These are phyloP conservation scores for Trichoderma asperelloides DNA, from an alignment of 495 filamentous ascomycete genomes.

Conservation along the genomic window DNA sequence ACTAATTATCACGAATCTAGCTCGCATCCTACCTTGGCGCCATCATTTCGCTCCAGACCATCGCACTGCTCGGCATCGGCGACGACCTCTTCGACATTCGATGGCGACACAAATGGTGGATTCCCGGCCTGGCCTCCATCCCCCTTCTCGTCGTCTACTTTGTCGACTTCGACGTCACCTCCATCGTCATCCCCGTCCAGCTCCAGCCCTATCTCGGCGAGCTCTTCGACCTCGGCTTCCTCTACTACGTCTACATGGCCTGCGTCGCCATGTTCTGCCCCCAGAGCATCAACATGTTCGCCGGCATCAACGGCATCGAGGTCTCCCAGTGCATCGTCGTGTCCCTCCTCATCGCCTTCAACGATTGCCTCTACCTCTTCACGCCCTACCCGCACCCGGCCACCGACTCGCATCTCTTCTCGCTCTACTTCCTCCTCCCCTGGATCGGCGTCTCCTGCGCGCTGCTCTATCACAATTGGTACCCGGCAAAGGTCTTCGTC, in stretches of 20 bases:
- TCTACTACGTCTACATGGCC: slow-evolving; percentile 97
- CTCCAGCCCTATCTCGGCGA: slow-evolving; percentile 74
- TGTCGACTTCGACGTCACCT: slow-evolving; percentile 94
- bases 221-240: slow-evolving; percentile 73
- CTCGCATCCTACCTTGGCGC: slow-evolving; percentile 93
- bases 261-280: slow-evolving; percentile 90
- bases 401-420: slow-evolving; percentile 91
- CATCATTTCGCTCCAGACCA: slow-evolving; percentile 79
- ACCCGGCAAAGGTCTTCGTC: slow-evolving; percentile 88
- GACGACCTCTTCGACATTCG: slow-evolving; percentile 98
- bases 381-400: slow-evolving; percentile 82
- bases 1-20: slow-evolving; percentile 33
- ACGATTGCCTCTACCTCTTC: slow-evolving; percentile 73
- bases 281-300: slow-evolving; percentile 97
- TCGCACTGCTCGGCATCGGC: slow-evolving; percentile 82
- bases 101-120: slow-evolving; percentile 97
- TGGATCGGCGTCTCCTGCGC: slow-evolving; percentile 89
- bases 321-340: slow-evolving; percentile 91
- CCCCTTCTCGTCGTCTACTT: slow-evolving; percentile 96
- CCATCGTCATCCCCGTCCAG: slow-evolving; percentile 79
- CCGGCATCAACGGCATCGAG: slow-evolving; percentile 95
- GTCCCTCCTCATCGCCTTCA: slow-evolving; percentile 69
- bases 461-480: slow-evolving; percentile 89
- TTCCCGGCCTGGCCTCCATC: slow-evolving; percentile 87
- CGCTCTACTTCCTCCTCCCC: slow-evolving; percentile 84